Conservation (phyloP, 768 basidiomycete species). For the Trametes cubensis region DNA sequence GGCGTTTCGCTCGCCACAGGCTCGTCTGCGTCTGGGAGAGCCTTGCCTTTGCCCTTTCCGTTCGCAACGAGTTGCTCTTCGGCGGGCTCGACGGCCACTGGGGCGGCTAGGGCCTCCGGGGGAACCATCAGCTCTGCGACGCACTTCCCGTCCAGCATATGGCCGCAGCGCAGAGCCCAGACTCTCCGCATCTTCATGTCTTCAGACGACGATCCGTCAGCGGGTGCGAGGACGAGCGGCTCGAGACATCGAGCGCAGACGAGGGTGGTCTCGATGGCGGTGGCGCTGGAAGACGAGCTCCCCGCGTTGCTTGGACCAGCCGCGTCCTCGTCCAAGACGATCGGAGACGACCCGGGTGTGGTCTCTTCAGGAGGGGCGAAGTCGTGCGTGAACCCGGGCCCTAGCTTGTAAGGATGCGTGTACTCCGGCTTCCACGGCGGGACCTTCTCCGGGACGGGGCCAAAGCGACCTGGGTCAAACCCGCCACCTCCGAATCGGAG, state of each 20-base stretch:
- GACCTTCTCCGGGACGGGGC: slow-evolving; percentile 7
- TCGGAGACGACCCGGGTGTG: slow-evolving; percentile 38
- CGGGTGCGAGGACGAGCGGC: slow-evolving; percentile 58
- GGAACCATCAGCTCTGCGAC: slow-evolving; percentile 60
- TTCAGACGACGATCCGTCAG: slow-evolving; percentile 35
- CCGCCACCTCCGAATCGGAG: not conserved
- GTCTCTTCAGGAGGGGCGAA: slow-evolving; percentile 47
- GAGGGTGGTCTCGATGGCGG: slow-evolving; percentile 48
- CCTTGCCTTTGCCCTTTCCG: slow-evolving; percentile 48
- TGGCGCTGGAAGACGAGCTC: slow-evolving; percentile 31
- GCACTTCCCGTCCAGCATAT: slow-evolving; percentile 80
- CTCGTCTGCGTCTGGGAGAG: slow-evolving; percentile 11
- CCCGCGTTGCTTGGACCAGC: slow-evolving; percentile 22
- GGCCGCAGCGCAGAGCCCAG: slow-evolving; percentile 78
- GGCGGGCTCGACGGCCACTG: not conserved
- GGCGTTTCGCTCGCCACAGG: not conserved
- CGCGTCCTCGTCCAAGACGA: slow-evolving; percentile 51
- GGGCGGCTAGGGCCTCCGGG: not conserved
- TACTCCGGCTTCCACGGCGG: slow-evolving; percentile 27
- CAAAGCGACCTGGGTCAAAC: not conserved
- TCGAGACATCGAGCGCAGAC: slow-evolving; percentile 71
- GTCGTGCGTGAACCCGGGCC: slow-evolving; percentile 69
- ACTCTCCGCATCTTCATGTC: slow-evolving; percentile 52
- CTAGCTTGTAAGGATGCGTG: slow-evolving; percentile 61
- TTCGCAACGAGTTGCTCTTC: slow-evolving; percentile 10